These are phyloP conservation scores for Sporothrix brasiliensis DNA, from an alignment of 2,329 filamentous ascomycete genomes.

Conservation along the genomic window DNA sequence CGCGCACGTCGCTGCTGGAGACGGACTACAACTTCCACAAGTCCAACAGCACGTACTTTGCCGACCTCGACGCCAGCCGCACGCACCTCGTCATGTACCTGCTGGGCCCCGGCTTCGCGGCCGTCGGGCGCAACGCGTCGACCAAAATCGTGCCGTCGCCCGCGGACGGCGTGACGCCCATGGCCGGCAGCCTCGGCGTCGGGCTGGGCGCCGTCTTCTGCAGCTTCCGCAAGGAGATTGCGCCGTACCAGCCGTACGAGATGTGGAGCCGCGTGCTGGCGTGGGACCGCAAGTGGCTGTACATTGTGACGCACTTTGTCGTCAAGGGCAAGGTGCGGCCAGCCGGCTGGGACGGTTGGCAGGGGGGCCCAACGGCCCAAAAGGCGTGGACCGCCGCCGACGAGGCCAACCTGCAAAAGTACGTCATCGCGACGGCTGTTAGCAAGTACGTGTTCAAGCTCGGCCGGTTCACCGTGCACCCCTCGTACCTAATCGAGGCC, in stretches of 20 bases:
- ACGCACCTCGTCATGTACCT: slow-evolving; percentile 76
- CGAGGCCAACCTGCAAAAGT: slow-evolving; percentile 58
- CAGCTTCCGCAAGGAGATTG: slow-evolving; percentile 73
- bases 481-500: slow-evolving; percentile 71
- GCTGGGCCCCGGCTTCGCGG: slow-evolving; percentile 60
- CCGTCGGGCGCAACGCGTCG: slow-evolving; percentile 53
- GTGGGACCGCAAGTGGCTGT: slow-evolving; percentile 84
- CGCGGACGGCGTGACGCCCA: slow-evolving; percentile 46
- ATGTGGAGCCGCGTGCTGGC: slow-evolving; percentile 70
- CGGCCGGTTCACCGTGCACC: slow-evolving; percentile 79
- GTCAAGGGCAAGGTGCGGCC: slow-evolving; percentile 62
- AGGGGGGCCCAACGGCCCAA: slow-evolving; percentile 25
- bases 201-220: slow-evolving; percentile 74
- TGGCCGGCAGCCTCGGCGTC: slow-evolving; percentile 60
- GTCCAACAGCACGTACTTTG: slow-evolving; percentile 72
- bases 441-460: slow-evolving; percentile 85
- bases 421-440: slow-evolving; percentile 70
- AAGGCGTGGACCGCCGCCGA: slow-evolving; percentile 40
- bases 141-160: slow-evolving; percentile 55
- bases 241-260: slow-evolving; percentile 69
- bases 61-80: slow-evolving; percentile 80
- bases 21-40: slow-evolving; percentile 49
- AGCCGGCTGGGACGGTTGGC: slow-evolving; percentile 53
- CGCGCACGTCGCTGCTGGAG: slow-evolving; percentile 43
- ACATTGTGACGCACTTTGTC: slow-evolving; percentile 74